Evolutionary conservation across 2,329 filamentous ascomycete genomes (phyloP).

Genomic region (Ilyonectria sp.): DNA sequence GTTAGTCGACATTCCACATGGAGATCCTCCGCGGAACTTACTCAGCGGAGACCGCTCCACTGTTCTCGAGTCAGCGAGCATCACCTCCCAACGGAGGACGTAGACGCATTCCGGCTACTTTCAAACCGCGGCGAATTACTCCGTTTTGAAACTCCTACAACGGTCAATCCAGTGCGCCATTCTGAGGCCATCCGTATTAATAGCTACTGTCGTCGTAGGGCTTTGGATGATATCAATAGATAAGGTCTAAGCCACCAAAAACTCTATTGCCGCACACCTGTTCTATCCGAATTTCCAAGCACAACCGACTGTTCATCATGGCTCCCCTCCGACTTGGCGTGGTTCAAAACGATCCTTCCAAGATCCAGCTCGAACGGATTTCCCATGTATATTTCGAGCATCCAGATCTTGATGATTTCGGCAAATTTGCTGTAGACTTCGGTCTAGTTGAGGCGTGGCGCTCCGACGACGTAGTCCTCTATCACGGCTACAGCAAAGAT

Average conservation of each 20-base stretch:
- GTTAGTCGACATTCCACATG: not conserved
- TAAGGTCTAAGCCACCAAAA: not conserved
- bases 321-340: not conserved
- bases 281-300: not conserved
- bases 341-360: slow-evolving; percentile 17
- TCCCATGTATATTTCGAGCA: slow-evolving; percentile 24
- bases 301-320: not conserved
- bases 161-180: not conserved
- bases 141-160: not conserved
- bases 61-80: not conserved
- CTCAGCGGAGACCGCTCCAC: not conserved
- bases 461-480: not conserved
- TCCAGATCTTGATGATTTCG: slow-evolving; percentile 5
- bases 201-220: slow-evolving; percentile 1
- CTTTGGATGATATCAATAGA: not conserved
- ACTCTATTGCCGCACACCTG: not conserved
- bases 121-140: not conserved
- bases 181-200: not conserved
- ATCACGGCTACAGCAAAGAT: slow-evolving; percentile 23
- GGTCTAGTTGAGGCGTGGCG: slow-evolving; percentile 4
- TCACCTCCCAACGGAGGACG: not conserved
- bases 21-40: not conserved
- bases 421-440: slow-evolving; percentile 14
- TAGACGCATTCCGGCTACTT: slow-evolving; percentile 1
- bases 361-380: slow-evolving; percentile 16